A percentile compares a stretch with the other conserved stretches of the same genome.
These are phyloP conservation scores for Tephrocybe rancida DNA, from an alignment of 768 basidiomycete genomes.

Conservation along the genomic window DNA sequence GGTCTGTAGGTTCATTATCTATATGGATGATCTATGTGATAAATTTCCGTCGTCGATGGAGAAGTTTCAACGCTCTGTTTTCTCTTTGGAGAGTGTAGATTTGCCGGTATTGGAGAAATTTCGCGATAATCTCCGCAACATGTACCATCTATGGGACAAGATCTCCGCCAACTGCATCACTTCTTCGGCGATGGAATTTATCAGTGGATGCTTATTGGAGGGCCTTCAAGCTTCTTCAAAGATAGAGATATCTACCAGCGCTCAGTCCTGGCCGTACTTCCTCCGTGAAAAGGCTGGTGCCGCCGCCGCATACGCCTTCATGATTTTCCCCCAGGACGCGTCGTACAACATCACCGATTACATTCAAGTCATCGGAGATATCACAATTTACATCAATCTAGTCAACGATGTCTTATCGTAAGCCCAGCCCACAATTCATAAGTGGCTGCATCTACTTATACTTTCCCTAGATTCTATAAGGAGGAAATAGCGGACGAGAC, in stretches of 20 bases:
- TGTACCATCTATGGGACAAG: background rate
- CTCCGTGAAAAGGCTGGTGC: background rate
- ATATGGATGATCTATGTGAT: no score
- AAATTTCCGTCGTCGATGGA: no score
- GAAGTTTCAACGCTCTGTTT: no score
- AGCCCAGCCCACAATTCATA: background rate
- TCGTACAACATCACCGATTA: background rate
- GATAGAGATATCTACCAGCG: background rate
- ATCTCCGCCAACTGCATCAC: background rate
- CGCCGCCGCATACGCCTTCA: background rate
- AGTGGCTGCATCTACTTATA: background rate
- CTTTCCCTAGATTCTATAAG: background rate
- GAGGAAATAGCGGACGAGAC: constrained; percentile 2
- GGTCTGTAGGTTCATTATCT: background rate
- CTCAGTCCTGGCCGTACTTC: background rate
- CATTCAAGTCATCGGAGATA: background rate
- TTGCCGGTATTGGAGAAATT: background rate
- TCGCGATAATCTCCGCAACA: background rate
- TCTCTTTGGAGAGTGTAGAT: background rate
- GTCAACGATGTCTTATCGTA: background rate
- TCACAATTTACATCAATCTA: background rate
- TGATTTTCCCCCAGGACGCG: background rate
- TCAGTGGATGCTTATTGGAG: background rate
- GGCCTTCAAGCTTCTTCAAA: background rate
- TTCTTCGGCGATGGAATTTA: background rate